A percentile compares a stretch with the other conserved stretches of the same genome.
Conservation (phyloP, 768 basidiomycete genomes). For the Phlegmacium glaucopus region DNA sequence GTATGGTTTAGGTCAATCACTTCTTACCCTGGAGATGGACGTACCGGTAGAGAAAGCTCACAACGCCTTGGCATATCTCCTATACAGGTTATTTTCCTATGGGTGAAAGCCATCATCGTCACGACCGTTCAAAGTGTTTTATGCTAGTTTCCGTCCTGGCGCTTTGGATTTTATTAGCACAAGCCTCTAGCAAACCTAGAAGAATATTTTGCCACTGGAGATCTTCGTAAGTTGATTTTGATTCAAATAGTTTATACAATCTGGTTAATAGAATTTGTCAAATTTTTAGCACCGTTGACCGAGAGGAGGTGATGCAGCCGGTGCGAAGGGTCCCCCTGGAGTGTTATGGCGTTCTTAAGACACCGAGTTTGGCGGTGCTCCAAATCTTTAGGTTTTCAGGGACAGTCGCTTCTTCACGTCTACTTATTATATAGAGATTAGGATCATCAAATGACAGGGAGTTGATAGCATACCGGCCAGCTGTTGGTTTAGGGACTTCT, state of each 20-base stretch:
- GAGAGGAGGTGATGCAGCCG: slow-evolving; percentile 60
- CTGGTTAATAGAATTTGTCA: too few relatives aligned
- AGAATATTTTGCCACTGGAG: slow-evolving; percentile 65
- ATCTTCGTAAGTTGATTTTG: slow-evolving; percentile 45
- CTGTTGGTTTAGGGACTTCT: slow-evolving; percentile 66
- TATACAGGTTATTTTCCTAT: slow-evolving; percentile 65
- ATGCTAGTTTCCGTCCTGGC: background rate
- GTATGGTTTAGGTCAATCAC: slow-evolving; percentile 66
- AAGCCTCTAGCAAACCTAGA: slow-evolving; percentile 55
- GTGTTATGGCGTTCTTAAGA: too few relatives aligned
- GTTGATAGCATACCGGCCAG: slow-evolving; percentile 37
- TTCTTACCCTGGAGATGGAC: slow-evolving; percentile 60
- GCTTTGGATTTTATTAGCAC: slow-evolving; percentile 36
- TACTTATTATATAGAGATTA: slow-evolving; percentile 19
- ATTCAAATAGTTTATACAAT: too few relatives aligned
- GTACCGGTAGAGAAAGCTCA: slow-evolving; percentile 45
- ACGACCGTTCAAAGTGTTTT: slow-evolving; percentile 41
- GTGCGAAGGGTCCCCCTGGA: slow-evolving; percentile 52
- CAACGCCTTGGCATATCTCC: slow-evolving; percentile 51
- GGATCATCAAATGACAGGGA: background rate
- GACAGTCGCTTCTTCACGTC: slow-evolving; percentile 19
- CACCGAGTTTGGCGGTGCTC: slow-evolving; percentile 67
- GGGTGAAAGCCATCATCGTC: slow-evolving; percentile 67
- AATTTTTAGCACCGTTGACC: slow-evolving; percentile 50
- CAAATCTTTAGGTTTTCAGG: slow-evolving; percentile 76